Percentiles rank a stretch among this genome's conserved stretches.
Evolutionary conservation across 495 filamentous ascomycete genomes (phyloP).

Genomic region (Parathielavia hyrcaniae): DNA sequence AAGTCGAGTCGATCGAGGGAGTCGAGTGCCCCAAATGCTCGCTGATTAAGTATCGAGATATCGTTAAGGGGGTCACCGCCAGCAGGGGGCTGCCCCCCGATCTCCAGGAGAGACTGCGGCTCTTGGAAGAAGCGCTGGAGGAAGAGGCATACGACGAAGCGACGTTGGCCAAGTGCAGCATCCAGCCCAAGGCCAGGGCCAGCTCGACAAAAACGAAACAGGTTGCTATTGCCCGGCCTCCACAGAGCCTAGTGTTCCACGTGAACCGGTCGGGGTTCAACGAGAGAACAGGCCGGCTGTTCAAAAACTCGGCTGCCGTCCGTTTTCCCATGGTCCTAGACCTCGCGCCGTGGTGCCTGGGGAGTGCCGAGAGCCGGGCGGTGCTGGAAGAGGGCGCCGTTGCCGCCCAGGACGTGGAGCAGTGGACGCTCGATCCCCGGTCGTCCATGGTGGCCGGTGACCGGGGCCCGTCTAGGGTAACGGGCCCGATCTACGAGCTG

Average conservation of each 20-base stretch:
- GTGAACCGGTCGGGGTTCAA: conserved; percentile 90
- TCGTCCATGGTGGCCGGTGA: conserved; percentile 60
- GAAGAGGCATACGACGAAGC: conserved; percentile 75
- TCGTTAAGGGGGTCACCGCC: conserved; percentile 37
- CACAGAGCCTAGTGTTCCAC: conserved; percentile 73
- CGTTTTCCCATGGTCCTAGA: conserved; percentile 67
- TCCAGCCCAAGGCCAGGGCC: conserved; percentile 60
- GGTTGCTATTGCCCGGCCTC: conserved; percentile 72
- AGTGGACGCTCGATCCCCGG: conserved; percentile 60
- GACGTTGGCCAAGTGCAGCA: conserved; percentile 67
- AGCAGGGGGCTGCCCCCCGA: conserved; percentile 23
- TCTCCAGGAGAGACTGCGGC: conserved; percentile 47
- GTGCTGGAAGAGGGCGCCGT: not conserved
- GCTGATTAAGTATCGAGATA: conserved; percentile 46
- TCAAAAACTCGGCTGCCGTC: conserved; percentile 77
- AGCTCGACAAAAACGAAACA: conserved; percentile 81
- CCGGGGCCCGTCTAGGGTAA: conserved; percentile 36
- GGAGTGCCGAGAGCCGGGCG: conserved; percentile 38
- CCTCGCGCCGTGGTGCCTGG: conserved; percentile 71
- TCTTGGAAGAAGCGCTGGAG: conserved; percentile 63
- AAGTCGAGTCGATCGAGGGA: conserved; percentile 73
- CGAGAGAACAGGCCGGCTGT: conserved; percentile 64
- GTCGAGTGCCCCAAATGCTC: conserved; percentile 93
- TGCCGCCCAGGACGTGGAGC: conserved; percentile 43
- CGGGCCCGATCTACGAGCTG: conserved; percentile 65